phyloP scores from a whole-genome alignment of 2,329 filamentous ascomycete genomes.

The Fusarium mangiferae region DNA sequence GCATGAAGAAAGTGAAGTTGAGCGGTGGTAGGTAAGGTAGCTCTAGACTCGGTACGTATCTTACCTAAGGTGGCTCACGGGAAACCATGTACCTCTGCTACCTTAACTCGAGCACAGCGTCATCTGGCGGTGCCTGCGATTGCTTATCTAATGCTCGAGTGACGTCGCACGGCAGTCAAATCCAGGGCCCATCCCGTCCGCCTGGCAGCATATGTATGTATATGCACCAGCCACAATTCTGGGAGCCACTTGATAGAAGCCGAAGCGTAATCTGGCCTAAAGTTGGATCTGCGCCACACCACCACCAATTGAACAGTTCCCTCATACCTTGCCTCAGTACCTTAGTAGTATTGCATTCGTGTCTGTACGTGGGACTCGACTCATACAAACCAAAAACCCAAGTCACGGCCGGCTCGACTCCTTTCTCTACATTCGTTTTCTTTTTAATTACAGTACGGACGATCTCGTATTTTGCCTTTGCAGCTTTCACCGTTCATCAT shows the following conservation, averaged over 20 bases:
- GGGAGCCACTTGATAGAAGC: conserved; percentile 11
- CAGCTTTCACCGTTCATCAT: conserved; percentile 50
- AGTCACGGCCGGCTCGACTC: conserved; percentile 18
- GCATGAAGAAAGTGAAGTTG: conserved; percentile 14
- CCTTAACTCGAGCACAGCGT: conserved; percentile 35
- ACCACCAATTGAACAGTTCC: conserved; percentile 21
- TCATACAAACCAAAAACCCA: neutral
- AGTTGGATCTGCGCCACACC: conserved; percentile 33
- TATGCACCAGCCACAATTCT: conserved; percentile 11
- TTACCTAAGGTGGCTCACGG: conserved; percentile 5
- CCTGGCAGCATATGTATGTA: neutral
- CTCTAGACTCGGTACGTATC: conserved; percentile 24
- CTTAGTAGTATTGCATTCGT: conserved; percentile 23
- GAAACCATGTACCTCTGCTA: neutral
- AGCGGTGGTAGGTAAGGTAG: neutral
- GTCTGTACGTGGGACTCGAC: conserved; percentile 6
- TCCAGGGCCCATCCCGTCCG: neutral
- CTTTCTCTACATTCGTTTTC: conserved; percentile 27
- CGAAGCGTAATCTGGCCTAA: conserved; percentile 37
- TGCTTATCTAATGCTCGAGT: conserved; percentile 31
- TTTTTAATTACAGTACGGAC: conserved; percentile 6
- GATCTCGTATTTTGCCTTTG: conserved; percentile 3
- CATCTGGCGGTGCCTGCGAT: conserved; percentile 45
- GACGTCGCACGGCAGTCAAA: conserved; percentile 32
- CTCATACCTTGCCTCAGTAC: neutral